Evolutionary conservation across 768 basidiomycete genomes (phyloP), one percentile per base, ranked within the genome.

Genomic region (Leccinum rimulosum): DNA sequence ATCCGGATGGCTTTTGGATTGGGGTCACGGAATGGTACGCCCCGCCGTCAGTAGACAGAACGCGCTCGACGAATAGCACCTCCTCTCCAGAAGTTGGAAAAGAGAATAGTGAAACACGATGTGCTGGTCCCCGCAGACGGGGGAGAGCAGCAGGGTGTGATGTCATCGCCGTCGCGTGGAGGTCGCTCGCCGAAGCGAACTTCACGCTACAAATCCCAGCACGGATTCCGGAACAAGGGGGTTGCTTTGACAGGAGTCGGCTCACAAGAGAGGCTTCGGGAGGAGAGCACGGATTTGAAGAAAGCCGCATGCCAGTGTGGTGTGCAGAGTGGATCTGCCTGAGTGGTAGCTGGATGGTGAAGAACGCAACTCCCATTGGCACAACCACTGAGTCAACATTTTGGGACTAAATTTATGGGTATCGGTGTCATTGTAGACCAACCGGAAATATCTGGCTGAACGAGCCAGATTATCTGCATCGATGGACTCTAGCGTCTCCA

Each of bases 161-260:
- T 33, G 43, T 30, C 25, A 1, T 50, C 19, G 10, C 40, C 55
- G 36, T 17, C 36, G 2, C 10, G 51, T 40, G 57, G 6, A 31
- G 36, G 2, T 67, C 63, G 1, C 52, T 5, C 0, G 58, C 58
- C 1, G 35, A 4, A 17, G 50, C 9, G 0, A 35, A 19, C n/a
- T n/a, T n/a, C 1, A 56, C 58, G 0, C 58, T 65, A 11, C 60
- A 67, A 4, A 65, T 28, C 10, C 61, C 59, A 14, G 59, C 43
- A 25, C 25, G 25, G 25, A 38, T 17, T 17, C 15, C 6, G 36
- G 15, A 14, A 51, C 50, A 0, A 62, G 31, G 3, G 53, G 4
- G 17, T 52, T 1, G 50, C 54, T 5, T 58, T 17, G n/a, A 52
- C 49, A 1, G 55, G 66, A 1, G 57, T 31, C 3, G 50, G 9